phyloP scores from a whole-genome alignment of 306 rosid species.

The Malus sylvestris region DNA sequence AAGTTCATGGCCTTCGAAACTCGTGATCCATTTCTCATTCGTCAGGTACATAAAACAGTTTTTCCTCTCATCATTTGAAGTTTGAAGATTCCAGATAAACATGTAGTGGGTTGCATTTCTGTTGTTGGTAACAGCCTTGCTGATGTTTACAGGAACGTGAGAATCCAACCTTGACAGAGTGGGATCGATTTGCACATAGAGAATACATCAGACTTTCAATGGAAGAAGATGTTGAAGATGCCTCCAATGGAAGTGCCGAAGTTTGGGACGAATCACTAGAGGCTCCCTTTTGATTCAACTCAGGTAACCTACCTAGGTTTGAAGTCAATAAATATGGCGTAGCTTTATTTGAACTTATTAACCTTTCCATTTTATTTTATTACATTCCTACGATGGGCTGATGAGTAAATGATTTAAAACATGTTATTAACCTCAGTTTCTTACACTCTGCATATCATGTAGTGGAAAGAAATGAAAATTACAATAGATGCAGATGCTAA shows the following conservation, averaged over 20 bases:
- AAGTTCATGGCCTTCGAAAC: constrained; percentile 99
- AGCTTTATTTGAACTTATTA: not conserved
- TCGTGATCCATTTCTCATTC: constrained; percentile 97
- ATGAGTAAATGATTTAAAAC: not conserved
- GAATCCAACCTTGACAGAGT: constrained; percentile 97
- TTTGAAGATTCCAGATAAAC: not conserved
- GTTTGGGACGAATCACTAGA: constrained; percentile 99
- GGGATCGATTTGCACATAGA: constrained; percentile 99
- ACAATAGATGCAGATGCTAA: not conserved
- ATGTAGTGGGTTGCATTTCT: not conserved
- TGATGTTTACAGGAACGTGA: constrained; percentile 81
- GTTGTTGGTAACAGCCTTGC: constrained; percentile 25
- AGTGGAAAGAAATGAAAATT: not conserved
- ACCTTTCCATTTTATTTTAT: not conserved
- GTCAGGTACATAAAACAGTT: constrained; percentile 61
- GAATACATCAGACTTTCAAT: constrained; percentile 98
- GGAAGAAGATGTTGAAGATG: constrained; percentile 99
- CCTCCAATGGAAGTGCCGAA: constrained; percentile 98
- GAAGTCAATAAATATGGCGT: not conserved
- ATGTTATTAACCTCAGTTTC: not conserved
- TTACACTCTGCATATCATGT: not conserved
- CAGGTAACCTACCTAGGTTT: constrained; percentile 4
- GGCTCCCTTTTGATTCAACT: constrained; percentile 74
- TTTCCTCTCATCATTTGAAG: not conserved
- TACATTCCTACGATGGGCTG: not conserved